Evolutionary conservation across 352 stramenopile species (phyloP), one percentile per base, ranked within the genome.

Genomic region (Lagenidium giganteum): DNA sequence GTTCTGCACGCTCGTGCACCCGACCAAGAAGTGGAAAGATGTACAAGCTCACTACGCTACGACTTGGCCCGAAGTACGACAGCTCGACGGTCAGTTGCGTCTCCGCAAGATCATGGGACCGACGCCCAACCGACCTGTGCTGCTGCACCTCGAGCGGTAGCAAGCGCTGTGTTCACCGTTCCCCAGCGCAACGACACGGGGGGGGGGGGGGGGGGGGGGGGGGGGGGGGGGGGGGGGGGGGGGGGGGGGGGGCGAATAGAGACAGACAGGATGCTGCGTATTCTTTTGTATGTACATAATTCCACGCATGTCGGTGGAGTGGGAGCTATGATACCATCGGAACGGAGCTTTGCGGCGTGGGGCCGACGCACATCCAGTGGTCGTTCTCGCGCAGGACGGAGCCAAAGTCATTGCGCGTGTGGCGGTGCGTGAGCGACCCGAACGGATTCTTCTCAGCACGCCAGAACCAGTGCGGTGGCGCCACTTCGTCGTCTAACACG

Each of bases 311-410:
- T n/a, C n/a, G n/a, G n/a, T n/a, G n/a, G n/a, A n/a, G n/a, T n/a
- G n/a, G n/a, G n/a, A n/a, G n/a, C n/a, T n/a, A n/a, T n/a, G n/a
- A n/a, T n/a, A n/a, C n/a, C n/a, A n/a, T n/a, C n/a, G n/a, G n/a
- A n/a, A n/a, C n/a, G n/a, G n/a, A n/a, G n/a, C n/a, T n/a, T n/a
- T n/a, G n/a, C n/a, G n/a, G n/a, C n/a, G 37, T 37, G 11, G 60
- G 65, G 17, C 61, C 70, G 20, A 91, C 57, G 51, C 78, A 93
- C 72, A 88, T 86, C 78, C 81, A 93, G 48, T 78, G 83, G 47
- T 85, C 59, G 32, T 93, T 93, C 57, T 93, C 81, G 21, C 67
- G 67, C 12, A 93, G 63, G 18, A 77, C 44, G 12, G 59, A 70
- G 21, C 72, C 74, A 25, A 83, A 54, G 9, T 42, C 43, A 30